Percentiles rank a stretch among this genome's conserved stretches.
These are phyloP conservation scores for Saccharomycopsis capsularis DNA, from an alignment of 805 yeast genomes.

Conservation along the genomic window DNA sequence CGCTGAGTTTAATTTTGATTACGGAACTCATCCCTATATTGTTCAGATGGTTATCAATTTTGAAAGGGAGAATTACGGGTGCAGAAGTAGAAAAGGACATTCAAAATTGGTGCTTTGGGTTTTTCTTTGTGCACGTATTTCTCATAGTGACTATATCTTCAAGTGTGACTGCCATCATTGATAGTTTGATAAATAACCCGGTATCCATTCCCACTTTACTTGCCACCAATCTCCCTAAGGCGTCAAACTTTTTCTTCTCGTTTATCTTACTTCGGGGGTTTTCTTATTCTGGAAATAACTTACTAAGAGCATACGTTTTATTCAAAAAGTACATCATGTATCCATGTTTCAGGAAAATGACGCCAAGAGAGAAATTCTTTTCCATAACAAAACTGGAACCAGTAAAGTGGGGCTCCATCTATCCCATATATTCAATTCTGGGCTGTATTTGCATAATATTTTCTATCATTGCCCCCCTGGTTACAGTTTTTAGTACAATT, in stretches of 20 bases:
- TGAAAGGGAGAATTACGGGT: slow-evolving; percentile 56
- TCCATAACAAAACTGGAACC: slow-evolving; percentile 38
- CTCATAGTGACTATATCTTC: slow-evolving; percentile 80
- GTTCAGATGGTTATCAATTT: slow-evolving; percentile 46
- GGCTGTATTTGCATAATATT: slow-evolving; percentile 76
- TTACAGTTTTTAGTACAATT: slow-evolving; percentile 51
- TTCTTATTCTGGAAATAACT: slow-evolving; percentile 64
- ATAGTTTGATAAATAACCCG: slow-evolving; percentile 60
- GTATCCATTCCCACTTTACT: slow-evolving; percentile 62
- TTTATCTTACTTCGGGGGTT: slow-evolving; percentile 69
- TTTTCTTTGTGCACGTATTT: slow-evolving; percentile 76
- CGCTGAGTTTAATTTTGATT: slow-evolving; percentile 54
- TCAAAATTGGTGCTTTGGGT: slow-evolving; percentile 72
- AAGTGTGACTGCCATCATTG: slow-evolving; percentile 58
- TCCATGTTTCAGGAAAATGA: slow-evolving; percentile 31
- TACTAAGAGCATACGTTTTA: slow-evolving; percentile 54
- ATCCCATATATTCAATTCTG: slow-evolving; percentile 69
- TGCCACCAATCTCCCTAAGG: slow-evolving; percentile 76
- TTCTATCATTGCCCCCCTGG: slow-evolving; percentile 72
- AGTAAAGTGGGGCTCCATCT: slow-evolving; percentile 73
- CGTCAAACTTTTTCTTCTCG: slow-evolving; percentile 80
- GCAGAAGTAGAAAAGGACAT: slow-evolving; percentile 60
- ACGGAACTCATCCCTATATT: slow-evolving; percentile 55
- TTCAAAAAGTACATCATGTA: slow-evolving; percentile 28
- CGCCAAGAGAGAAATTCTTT: slow-evolving; percentile 54